These are phyloP conservation scores for Salix brachista DNA, from an alignment of 345 rosid genomes.

Conservation along the genomic window DNA sequence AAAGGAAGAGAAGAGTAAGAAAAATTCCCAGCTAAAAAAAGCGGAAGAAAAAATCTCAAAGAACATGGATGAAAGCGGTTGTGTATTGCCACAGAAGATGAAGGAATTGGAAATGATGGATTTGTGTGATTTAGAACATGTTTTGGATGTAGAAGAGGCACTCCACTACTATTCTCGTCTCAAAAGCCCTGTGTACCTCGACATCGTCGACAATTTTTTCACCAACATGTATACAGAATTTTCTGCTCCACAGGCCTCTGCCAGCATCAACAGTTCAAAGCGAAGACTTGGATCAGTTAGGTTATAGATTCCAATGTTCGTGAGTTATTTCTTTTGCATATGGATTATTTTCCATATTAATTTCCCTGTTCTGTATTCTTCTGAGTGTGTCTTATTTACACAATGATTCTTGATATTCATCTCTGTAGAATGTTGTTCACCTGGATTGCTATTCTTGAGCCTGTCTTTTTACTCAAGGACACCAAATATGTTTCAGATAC, in stretches of 20 bases:
- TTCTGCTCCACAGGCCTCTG: constrained; percentile 45
- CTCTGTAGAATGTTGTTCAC: background rate
- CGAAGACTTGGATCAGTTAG: constrained; percentile 47
- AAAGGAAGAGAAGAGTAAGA: constrained; percentile 28
- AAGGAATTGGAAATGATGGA: constrained; percentile 81
- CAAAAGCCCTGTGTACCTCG: constrained; percentile 74
- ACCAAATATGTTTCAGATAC: background rate
- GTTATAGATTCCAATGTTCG: constrained; percentile 22
- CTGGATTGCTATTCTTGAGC: background rate
- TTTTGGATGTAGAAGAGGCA: constrained; percentile 76
- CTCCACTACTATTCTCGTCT: constrained; percentile 76
- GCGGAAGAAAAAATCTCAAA: constrained; percentile 15
- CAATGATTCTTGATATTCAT: constrained; percentile 5
- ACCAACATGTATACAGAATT: constrained; percentile 71
- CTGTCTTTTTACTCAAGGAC: background rate
- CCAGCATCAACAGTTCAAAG: constrained; percentile 41
- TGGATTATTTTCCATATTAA: constrained; percentile 1
- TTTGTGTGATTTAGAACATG: constrained; percentile 64
- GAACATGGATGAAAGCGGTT: constrained; percentile 30
- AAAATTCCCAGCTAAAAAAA: constrained; percentile 17
- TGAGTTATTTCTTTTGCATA: constrained; percentile 20
- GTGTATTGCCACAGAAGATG: constrained; percentile 68
- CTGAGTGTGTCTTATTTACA: constrained; percentile 4
- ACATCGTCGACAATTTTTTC: constrained; percentile 81
- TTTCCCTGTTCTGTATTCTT: constrained; percentile 5